phyloP scores from a whole-genome alignment of 306 rosid species.

The Oemleria cerasiformis region DNA sequence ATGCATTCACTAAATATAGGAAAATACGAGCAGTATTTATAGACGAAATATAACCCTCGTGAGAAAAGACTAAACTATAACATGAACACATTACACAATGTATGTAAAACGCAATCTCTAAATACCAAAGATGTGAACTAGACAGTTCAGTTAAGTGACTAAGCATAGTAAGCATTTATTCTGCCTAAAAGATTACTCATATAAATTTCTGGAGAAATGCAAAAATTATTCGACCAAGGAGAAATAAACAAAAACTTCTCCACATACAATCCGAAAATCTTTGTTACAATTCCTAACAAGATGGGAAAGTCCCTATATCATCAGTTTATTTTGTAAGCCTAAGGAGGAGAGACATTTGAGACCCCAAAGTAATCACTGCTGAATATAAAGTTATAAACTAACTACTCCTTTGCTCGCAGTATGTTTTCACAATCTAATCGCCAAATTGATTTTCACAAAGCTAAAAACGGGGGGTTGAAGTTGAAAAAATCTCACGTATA shows the following conservation, averaged over 20 bases:
- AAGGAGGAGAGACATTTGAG: not conserved
- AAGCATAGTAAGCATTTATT: not conserved
- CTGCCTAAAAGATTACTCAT: not conserved
- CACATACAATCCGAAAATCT: not conserved
- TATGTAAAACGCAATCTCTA: not conserved
- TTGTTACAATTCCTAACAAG: not conserved
- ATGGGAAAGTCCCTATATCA: not conserved
- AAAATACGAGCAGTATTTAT: not conserved
- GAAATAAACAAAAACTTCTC: not conserved
- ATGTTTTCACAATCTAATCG: not conserved
- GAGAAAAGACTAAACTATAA: not conserved
- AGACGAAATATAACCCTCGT: not conserved
- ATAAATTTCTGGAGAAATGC: not conserved
- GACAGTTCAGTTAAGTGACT: not conserved
- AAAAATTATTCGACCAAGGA: not conserved
- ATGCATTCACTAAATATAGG: not conserved
- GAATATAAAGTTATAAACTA: not conserved
- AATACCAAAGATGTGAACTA: not conserved
- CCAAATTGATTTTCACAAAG: not conserved
- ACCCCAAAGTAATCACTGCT: no score
- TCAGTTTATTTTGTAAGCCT: constrained; percentile 1
- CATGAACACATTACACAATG: not conserved
- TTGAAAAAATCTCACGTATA: not conserved
- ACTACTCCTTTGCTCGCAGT: not conserved
- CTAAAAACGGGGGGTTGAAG: not conserved